Percentiles rank a stretch among this genome's conserved stretches.
Evolutionary conservation across 768 basidiomycete genomes (phyloP).

Genomic region (Inosperma sp.): DNA sequence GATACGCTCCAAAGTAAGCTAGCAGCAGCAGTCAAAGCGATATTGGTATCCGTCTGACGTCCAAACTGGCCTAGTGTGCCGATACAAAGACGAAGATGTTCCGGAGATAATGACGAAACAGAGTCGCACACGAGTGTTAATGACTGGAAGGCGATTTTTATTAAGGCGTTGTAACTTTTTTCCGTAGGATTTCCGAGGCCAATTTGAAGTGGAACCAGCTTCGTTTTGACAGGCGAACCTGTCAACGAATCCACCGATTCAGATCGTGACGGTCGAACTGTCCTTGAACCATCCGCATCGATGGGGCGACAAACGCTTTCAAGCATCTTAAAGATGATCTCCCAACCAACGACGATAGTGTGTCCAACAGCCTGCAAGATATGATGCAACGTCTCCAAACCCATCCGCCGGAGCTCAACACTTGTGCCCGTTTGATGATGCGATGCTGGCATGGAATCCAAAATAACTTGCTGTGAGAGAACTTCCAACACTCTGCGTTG

Average conservation of each 20-base stretch:
- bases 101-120: conserved; percentile 71
- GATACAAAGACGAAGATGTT: conserved; percentile 85
- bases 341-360: conserved; percentile 90
- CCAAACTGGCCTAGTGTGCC: conserved; percentile 89
- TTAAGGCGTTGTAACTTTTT: conserved; percentile 66
- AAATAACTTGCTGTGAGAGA: conserved; percentile 73
- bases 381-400: conserved; percentile 82
- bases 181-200: conserved; percentile 57
- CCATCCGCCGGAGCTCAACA: conserved; percentile 83
- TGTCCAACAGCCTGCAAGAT: conserved; percentile 91
- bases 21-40: conserved; percentile 89
- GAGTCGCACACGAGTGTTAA: conserved; percentile 93
- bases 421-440: conserved; percentile 40
- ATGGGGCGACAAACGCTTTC: conserved; percentile 76
- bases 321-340: conserved; percentile 87
- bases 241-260: conserved; percentile 40
- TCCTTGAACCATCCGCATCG: conserved; percentile 26
- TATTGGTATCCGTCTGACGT: conserved; percentile 90
- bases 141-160: conserved; percentile 93
- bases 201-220: conserved; percentile 39
- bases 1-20: conserved; percentile 95
- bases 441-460: conserved; percentile 32
- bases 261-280: conserved; percentile 25
- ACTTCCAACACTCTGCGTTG: conserved; percentile 85
- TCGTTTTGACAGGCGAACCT: conserved; percentile 25